phyloP scores from a whole-genome alignment of 208 protist species.

The Trypanosoma brucei region DNA sequence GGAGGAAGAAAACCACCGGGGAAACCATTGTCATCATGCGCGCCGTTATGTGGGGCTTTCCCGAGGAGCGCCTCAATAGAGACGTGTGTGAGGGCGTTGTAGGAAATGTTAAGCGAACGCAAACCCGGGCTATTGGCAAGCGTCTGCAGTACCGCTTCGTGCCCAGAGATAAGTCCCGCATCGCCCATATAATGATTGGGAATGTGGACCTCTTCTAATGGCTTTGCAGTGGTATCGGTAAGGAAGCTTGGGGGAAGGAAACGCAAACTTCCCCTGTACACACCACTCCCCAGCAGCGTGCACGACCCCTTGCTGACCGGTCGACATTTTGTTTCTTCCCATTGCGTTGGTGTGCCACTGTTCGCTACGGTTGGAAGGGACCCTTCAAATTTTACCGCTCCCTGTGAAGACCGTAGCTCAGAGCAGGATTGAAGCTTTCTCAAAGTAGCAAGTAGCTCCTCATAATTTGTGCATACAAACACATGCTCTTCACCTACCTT shows the following conservation, averaged over 20 bases:
- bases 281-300: neutral
- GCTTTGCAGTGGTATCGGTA: neutral
- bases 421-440: slow-evolving; percentile 1
- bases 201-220: slow-evolving; percentile 29
- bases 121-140: slow-evolving; percentile 33
- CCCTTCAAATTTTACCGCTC: too few relatives aligned
- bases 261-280: neutral
- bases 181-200: slow-evolving; percentile 47
- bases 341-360: too few relatives aligned
- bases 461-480: slow-evolving; percentile 29
- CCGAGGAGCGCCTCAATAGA: slow-evolving; percentile 29
- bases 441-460: slow-evolving; percentile 21
- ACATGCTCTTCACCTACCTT: slow-evolving; percentile 16
- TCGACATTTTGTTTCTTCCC: neutral
- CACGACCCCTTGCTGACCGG: neutral
- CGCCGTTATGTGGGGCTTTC: neutral
- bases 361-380: too few relatives aligned
- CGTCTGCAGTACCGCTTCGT: slow-evolving; percentile 23
- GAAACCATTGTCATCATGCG: neutral
- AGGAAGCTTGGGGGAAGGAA: neutral
- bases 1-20: slow-evolving; percentile 3
- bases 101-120: slow-evolving; percentile 44
- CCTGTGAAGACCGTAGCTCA: neutral
- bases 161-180: slow-evolving; percentile 18
- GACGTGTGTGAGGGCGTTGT: slow-evolving; percentile 39